Base-by-base conservation (phyloP, 164 flowering plant species). In the Umbilicus rupestris region DNA sequence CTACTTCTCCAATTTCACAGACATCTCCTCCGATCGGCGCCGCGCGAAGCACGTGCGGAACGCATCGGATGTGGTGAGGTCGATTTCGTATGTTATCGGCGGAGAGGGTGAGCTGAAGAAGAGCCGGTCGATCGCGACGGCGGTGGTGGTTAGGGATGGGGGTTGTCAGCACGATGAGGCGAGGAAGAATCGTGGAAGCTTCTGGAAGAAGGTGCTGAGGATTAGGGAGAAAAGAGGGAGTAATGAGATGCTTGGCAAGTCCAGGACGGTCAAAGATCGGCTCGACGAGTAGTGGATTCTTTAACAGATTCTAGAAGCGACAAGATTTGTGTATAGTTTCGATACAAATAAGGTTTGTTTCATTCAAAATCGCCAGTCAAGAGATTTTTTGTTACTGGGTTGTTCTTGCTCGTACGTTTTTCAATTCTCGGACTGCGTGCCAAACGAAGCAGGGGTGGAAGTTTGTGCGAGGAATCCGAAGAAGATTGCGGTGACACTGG, bases 201-300 rank as follows among this genome's bases (percentile, higher is more conserved):
- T 55, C 19, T 55, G 60, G 60, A 55, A 55, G 35, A 55, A 55
- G 60, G 12, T 55, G 60, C 33, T 55, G 17, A 55, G 19, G 60
- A 28, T 55, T 26, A 55, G 33, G n/a, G n/a, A 28, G 60, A 12
- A 5, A 28, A 14, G 29, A 55, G 9, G 31, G 60, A 9, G 24
- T 10, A 20, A n/a, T 9, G 7, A 24, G 26, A 5, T 49, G 55
- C 3, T 52, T 12, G 29, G 29, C 12, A 52, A 52, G 15, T 52
- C 60, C 16, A 55, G 33, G 33, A 55, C 19, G 33, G 7, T 55
- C 11, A 26, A 5, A 28, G 60, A 28, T 55, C 60, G 60, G 60
- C 28, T 55, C 5, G 33, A 28, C 28, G 33, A 14, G 22, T 55
- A 28, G 19, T 3, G 3, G 19, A 15, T 28, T 55, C 12, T 47